Base-by-base conservation (phyloP, 371 early-diverging fungal genomes). In the Batkoa obscura region DNA sequence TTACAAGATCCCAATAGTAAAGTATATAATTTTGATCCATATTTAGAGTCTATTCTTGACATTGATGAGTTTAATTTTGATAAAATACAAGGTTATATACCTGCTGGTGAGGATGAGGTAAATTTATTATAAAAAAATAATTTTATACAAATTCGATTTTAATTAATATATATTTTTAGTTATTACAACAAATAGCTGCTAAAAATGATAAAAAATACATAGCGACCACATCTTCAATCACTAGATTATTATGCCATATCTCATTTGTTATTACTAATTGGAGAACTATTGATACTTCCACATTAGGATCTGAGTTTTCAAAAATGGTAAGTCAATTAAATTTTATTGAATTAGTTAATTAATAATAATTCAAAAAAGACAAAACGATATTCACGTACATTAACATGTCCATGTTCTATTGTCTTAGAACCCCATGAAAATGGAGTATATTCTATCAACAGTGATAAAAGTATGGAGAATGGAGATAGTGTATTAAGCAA, bases 151-250 rank as follows among this genome's bases (percentile, higher is more conserved):
- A 23, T 23, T 23, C 23, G 23, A 23, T 23, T 23, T 23, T 47
- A 32, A 52, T 30, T 48, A 32, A 50, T 15, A 13, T 45, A 33
- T 56, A 17, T 31, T 9, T 13, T 46, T 60, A 77, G 79, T 62
- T 45, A 2, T 64, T 85, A 1, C 53, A 65, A 3, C 52, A 67
- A 1, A 52, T 80, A 55, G 79, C 85, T 0, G 63, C 59, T 10
- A 34, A 58, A 1, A 60, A 70, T 37, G 60, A 69, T 0, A 65
- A 66, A 53, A 72, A 63, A 33, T 92, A 82, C 67, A 71, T 80
- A 23, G 83, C 88, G 0, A 90, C 94, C 2, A 95, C 96, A 2
- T 92, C 93, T 4, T 90, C 93, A 1, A 79, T 88, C 58, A 84
- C 91, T 8, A 63, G 75, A 2, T 60, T 75, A 0, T 67, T 95